Evolutionary conservation across 768 basidiomycete species (phyloP).

Genomic region (Lactarius hengduanensis): DNA sequence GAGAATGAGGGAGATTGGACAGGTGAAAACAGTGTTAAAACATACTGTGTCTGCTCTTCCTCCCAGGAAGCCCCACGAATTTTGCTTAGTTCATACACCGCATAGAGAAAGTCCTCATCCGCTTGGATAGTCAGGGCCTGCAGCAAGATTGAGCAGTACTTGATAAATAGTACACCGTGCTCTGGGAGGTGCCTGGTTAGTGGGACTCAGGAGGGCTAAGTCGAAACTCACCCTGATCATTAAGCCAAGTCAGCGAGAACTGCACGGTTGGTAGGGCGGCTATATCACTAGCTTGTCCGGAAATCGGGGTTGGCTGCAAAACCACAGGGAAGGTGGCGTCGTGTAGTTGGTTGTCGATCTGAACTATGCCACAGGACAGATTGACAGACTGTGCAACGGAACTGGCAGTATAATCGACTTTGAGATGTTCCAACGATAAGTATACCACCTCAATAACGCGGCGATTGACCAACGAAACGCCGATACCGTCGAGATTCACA

Average conservation of each 20-base stretch:
- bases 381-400: conserved; percentile 75
- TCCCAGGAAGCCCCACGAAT: conserved; percentile 93
- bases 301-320: conserved; percentile 87
- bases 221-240: conserved; percentile 75
- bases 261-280: conserved; percentile 89
- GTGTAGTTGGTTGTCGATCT: conserved; percentile 97
- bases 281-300: conserved; percentile 69
- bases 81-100: conserved; percentile 87
- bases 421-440: conserved; percentile 70
- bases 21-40: conserved; percentile 22
- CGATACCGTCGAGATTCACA: conserved; percentile 85
- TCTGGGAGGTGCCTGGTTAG: conserved; percentile 45
- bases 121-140: conserved; percentile 94
- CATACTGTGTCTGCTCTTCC: conserved; percentile 71
- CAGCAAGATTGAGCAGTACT: conserved; percentile 91
- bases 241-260: conserved; percentile 82
- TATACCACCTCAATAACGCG: conserved; percentile 89
- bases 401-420: conserved; percentile 83
- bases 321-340: conserved; percentile 95
- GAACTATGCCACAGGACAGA: conserved; percentile 79
- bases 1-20: conserved; percentile 11
- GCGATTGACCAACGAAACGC: conserved; percentile 87
- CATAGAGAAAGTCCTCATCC: conserved; percentile 96
- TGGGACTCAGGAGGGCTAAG: conserved; percentile 1
- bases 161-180: conserved; percentile 98